phyloP scores from a whole-genome alignment of 441 rosid genomes.

The Pelargonium cotyledonis region DNA sequence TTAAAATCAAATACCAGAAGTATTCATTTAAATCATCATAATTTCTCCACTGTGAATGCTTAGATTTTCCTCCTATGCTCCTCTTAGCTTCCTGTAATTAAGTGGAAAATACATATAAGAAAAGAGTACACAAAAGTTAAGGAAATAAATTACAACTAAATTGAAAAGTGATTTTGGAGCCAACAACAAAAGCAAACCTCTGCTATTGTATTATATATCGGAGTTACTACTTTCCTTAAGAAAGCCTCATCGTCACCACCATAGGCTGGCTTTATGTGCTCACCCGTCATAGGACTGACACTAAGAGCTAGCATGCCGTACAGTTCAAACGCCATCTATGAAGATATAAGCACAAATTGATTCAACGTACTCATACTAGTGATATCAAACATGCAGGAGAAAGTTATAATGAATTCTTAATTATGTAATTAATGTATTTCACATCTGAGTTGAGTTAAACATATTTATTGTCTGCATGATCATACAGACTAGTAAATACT shows the following conservation, averaged over 20 bases:
- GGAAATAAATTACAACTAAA: slow-evolving; percentile 11
- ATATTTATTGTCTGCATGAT: neutral
- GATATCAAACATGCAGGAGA: too few species aligned
- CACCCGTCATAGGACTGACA: slow-evolving; percentile 96
- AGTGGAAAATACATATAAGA: slow-evolving; percentile 16
- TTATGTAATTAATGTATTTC: too few species aligned
- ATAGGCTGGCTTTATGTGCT: slow-evolving; percentile 90
- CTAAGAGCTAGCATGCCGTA: slow-evolving; percentile 96
- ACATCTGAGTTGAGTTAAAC: neutral
- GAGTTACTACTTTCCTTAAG: slow-evolving; percentile 81
- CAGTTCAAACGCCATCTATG: slow-evolving; percentile 94
- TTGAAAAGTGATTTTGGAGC: slow-evolving; percentile 10
- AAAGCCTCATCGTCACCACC: slow-evolving; percentile 98
- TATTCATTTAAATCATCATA: slow-evolving; percentile 96
- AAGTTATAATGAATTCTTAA: neutral
- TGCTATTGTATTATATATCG: slow-evolving; percentile 74
- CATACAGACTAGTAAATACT: neutral
- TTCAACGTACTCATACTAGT: neutral
- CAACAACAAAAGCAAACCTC: slow-evolving; percentile 34
- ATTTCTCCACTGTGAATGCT: slow-evolving; percentile 99
- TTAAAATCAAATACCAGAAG: slow-evolving; percentile 56
- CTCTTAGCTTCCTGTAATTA: slow-evolving; percentile 70
- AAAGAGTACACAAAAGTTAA: neutral
- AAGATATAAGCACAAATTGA: slow-evolving; percentile 10
- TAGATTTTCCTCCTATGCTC: slow-evolving; percentile 77